phyloP scores from a whole-genome alignment of 2,329 filamentous ascomycete species.

The Fusarium sp. region DNA sequence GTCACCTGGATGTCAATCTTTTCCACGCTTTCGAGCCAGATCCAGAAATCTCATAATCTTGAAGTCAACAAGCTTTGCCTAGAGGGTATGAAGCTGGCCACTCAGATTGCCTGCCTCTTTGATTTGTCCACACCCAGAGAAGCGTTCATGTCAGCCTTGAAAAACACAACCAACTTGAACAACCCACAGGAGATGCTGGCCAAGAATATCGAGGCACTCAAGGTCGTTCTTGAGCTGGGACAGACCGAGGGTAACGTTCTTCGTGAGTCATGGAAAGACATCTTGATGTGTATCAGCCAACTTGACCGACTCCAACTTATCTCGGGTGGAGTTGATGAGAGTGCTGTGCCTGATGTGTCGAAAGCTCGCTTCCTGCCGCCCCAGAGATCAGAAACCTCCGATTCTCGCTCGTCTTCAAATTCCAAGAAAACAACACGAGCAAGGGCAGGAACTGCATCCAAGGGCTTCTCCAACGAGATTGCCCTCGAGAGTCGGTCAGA shows the following conservation, averaged over 20 bases:
- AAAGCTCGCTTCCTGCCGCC: slow-evolving; percentile 79
- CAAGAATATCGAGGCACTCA: slow-evolving; percentile 96
- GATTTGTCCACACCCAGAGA: slow-evolving; percentile 93
- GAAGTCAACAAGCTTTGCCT: slow-evolving; percentile 93
- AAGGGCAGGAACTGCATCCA: slow-evolving; percentile 69
- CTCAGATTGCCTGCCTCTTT: slow-evolving; percentile 92
- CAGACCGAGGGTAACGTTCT: slow-evolving; percentile 92
- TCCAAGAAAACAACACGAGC: slow-evolving; percentile 63
- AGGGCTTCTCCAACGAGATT: slow-evolving; percentile 80
- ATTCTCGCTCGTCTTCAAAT: slow-evolving; percentile 76
- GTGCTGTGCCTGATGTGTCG: slow-evolving; percentile 89
- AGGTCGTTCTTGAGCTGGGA: slow-evolving; percentile 90
- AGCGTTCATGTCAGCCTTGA: slow-evolving; percentile 92
- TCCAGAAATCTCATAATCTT: slow-evolving; percentile 92
- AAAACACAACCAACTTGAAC: slow-evolving; percentile 94
- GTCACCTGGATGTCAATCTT: slow-evolving; percentile 99
- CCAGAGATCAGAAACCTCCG: slow-evolving; percentile 64
- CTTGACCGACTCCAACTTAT: slow-evolving; percentile 95
- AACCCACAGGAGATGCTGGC: slow-evolving; percentile 95
- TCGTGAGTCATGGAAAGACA: slow-evolving; percentile 92
- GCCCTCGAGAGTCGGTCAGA: slow-evolving; percentile 93
- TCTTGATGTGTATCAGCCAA: slow-evolving; percentile 95
- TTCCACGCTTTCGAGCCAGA: slow-evolving; percentile 91
- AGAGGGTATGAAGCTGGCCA: slow-evolving; percentile 94
- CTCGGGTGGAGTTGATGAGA: slow-evolving; percentile 93